Conservation (phyloP, 176 grass and related monocot species). For the Typha latifolia region DNA sequence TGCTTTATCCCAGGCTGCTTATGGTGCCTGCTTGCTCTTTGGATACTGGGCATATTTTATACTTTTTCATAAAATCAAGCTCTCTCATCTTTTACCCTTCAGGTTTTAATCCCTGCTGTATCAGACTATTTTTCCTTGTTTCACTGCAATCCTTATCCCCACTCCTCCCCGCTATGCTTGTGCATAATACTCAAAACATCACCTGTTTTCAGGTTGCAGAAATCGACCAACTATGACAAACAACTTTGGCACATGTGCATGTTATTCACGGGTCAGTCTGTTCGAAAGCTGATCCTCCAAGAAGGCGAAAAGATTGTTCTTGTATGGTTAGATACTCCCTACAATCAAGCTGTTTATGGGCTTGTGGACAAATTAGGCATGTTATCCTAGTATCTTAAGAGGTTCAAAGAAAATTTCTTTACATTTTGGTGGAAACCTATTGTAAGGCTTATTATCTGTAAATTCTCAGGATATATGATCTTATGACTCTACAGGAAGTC, state of each 20-base stretch:
- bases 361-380: conserved; percentile 92
- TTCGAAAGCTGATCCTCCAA: conserved; percentile 88
- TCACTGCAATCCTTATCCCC: not conserved
- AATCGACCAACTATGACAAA: conserved; percentile 68
- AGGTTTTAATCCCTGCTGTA: conserved; percentile 35
- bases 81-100: conserved; percentile 52
- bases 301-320: conserved; percentile 95
- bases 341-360: conserved; percentile 91
- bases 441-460: too few species aligned
- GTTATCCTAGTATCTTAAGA: conserved; percentile 17
- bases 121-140: not conserved
- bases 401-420: conserved; percentile 18
- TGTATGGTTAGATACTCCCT: conserved; percentile 87
- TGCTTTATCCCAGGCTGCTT: conserved; percentile 79
- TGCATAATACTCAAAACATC: not conserved
- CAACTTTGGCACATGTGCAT: conserved; percentile 89
- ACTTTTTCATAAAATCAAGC: conserved; percentile 31
- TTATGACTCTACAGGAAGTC: conserved; percentile 47
- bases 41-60: conserved; percentile 93
- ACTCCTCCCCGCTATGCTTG: too few species aligned
- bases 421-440: not conserved
- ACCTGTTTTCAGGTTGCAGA: conserved; percentile 48
- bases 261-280: conserved; percentile 89
- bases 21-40: conserved; percentile 57
- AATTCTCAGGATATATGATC: too few species aligned